Base-by-base conservation (phyloP, 208 protist species). In the Leptomonas pyrrhocoris region DNA sequence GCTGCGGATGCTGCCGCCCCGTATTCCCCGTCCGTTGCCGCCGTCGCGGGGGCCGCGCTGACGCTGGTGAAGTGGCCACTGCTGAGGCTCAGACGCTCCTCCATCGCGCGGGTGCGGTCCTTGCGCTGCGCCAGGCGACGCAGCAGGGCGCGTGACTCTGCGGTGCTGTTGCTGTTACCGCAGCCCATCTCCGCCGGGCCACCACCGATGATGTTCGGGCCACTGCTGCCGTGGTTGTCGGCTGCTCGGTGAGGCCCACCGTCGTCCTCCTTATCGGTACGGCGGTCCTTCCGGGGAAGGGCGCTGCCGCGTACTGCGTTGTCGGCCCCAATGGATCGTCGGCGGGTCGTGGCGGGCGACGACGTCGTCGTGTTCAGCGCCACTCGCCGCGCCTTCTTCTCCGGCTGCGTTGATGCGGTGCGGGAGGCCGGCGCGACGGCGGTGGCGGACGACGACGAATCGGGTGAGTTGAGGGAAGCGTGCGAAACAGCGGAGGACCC, bases 81-180 rank as follows among this genome's bases (percentile, higher is more conserved):
- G 46, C 48, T 66, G 21, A 60, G 2, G 43, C 53, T 51, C 54
- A 75, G 45, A 0, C 70, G 49, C 64, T 77, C 63, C 50, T 77
- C 72, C 55, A 77, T 77, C 36, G 64, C 64, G 0, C 72, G 72
- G 2, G 63, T 70, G 5, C 72, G 72, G 36, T 49, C 27, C 30
- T 77, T 77, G 13, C 55, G 63, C 57, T 77, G 46, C 1, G 72
- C 72, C 31, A 77, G 72, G 23, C 72, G 72, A 30, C 72, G 72
- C 55, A 69, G 58, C 46, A 77, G 57, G 18, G 63, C 72, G 46
- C 72, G 72, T 8, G 72, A 66, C 34, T 70, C 56, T 1, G 50
- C 5, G 1, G 60, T 46, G 57, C 21, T 36, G 11, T 43, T 42
- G 36, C n/a, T n/a, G n/a, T n/a, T n/a, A n/a, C n/a, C n/a, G n/a